A percentile compares a stretch with the other conserved stretches of the same genome.
Conservation (phyloP, 1,139 yeast genomes). For the Yamadazyma sp. region DNA sequence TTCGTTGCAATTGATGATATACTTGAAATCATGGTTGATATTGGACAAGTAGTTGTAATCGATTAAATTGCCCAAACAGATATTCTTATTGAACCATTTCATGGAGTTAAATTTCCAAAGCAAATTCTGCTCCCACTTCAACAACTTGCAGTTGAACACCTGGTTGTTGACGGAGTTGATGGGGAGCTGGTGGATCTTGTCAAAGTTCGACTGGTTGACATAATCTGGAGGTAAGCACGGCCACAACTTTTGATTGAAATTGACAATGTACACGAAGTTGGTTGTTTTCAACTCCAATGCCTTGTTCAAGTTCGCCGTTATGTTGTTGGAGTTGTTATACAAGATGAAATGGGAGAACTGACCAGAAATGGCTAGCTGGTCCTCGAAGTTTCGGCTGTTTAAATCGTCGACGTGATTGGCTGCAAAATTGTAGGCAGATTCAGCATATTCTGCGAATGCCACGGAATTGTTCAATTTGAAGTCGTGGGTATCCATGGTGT, state of each 20-base stretch:
- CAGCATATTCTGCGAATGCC: conserved; percentile 10
- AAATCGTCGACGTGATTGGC: conserved; percentile 16
- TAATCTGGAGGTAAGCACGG: conserved; percentile 16
- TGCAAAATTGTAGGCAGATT: conserved; percentile 3
- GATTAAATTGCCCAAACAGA: conserved; percentile 35
- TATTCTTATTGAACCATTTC: conserved; percentile 26
- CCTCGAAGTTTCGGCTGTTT: conserved; percentile 32
- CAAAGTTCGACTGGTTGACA: conserved; percentile 17
- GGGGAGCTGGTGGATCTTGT: conserved; percentile 15
- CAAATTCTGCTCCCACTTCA: conserved; percentile 37
- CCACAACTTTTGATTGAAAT: conserved; percentile 18
- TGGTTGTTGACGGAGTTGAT: conserved; percentile 20
- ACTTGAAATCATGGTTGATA: conserved; percentile 23
- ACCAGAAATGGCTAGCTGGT: conserved; percentile 34
- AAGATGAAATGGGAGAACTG: conserved; percentile 34
- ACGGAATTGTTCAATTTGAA: conserved; percentile 15
- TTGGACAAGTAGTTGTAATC: conserved; percentile 28
- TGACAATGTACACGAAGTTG: conserved; percentile 19
- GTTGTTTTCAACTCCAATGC: conserved; percentile 11
- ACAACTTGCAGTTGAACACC: conserved; percentile 22
- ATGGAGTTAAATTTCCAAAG: conserved; percentile 36
- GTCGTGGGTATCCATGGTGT: conserved; percentile 11
- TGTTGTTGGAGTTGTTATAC: conserved; percentile 24
- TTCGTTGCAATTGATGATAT: conserved; percentile 38
- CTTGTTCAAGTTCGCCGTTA: conserved; percentile 15